Conservation (phyloP, 768 basidiomycete genomes). For the Harrya chromipes region DNA sequence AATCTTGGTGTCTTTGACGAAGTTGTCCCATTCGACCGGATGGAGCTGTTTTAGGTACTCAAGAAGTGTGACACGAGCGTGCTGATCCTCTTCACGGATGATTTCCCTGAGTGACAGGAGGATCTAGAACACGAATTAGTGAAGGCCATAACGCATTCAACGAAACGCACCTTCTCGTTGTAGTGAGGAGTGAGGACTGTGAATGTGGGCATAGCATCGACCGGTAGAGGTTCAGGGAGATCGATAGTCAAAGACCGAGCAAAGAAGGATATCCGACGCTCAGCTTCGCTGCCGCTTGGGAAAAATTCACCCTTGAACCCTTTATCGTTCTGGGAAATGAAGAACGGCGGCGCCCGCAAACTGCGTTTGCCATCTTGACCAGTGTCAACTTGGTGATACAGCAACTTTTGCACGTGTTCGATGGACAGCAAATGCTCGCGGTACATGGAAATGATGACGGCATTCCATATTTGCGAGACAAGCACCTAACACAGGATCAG, state of each 20-base stretch:
- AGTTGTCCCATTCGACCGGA: constrained; percentile 98
- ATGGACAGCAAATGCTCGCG: constrained; percentile 98
- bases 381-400: constrained; percentile 94
- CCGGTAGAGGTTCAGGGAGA: constrained; percentile 88
- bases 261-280: constrained; percentile 98
- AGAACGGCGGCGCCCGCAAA: constrained; percentile 94
- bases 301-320: constrained; percentile 87
- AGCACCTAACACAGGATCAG: constrained; percentile 58
- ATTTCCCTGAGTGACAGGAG: constrained; percentile 95
- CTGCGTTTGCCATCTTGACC: constrained; percentile 84
- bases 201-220: constrained; percentile 99
- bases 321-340: constrained; percentile 93
- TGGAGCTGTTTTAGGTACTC: constrained; percentile 99
- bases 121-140: constrained; percentile 51
- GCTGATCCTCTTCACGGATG: constrained; percentile 97
- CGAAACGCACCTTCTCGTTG: constrained; percentile 78
- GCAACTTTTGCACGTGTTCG: constrained; percentile 95
- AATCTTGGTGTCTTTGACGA: constrained; percentile 99
- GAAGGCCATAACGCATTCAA: not conserved
- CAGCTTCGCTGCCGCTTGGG: constrained; percentile 91
- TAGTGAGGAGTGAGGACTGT: constrained; percentile 98
- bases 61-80: constrained; percentile 92
- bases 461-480: constrained; percentile 99
- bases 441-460: constrained; percentile 99
- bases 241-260: constrained; percentile 96